Base-by-base conservation (phyloP, 306 rosid genomes). In the Quercus mongolica region DNA sequence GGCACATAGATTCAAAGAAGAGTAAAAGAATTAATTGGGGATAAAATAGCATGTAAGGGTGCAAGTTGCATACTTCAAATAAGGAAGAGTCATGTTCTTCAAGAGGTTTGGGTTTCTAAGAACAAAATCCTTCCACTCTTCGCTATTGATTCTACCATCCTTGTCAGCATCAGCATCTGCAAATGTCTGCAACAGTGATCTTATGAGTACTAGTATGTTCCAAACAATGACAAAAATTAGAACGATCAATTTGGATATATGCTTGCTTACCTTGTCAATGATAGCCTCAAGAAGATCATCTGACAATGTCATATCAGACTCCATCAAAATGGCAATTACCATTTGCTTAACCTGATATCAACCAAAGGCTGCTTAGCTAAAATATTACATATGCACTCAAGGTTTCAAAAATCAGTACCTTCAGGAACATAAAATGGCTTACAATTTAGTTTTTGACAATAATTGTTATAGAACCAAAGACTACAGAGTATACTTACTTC, bases 51-150 rank as follows among this genome's bases (percentile, higher is more conserved):
- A 23, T 26, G 33, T 56, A 84, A 68, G 51, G 74, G 73, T 28
- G 71, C 61, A 74, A 52, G 78, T 63, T 72, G 51, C 89, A 35
- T 90, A 94, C 98, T 87, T 92, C 79, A 94, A 76, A 79, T 89
- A 89, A 82, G 98, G 92, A 82, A 94, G 97, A 35, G 97, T 94
- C 98, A 94, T 94, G 86, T 89, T 89, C 82, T 78, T 91, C 88
- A 92, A 83, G 55, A 89, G 86, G 5, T 83, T 76, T 71, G 98
- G 97, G 82, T 89, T 74, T 81, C 68, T 75, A 61, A 56, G 51
- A 57, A 81, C 98, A 78, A 88, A 91, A 73, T 73, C 87, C 81
- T 83, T 89, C 98, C 98, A 92, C 51, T 92, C 97, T 83, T 92
- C 89, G 74, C 80, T 88, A 57, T 77, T 85, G 82, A 94, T 91